Base-by-base conservation (phyloP, 208 protist genomes). In the Wallacemonas sp. region DNA sequence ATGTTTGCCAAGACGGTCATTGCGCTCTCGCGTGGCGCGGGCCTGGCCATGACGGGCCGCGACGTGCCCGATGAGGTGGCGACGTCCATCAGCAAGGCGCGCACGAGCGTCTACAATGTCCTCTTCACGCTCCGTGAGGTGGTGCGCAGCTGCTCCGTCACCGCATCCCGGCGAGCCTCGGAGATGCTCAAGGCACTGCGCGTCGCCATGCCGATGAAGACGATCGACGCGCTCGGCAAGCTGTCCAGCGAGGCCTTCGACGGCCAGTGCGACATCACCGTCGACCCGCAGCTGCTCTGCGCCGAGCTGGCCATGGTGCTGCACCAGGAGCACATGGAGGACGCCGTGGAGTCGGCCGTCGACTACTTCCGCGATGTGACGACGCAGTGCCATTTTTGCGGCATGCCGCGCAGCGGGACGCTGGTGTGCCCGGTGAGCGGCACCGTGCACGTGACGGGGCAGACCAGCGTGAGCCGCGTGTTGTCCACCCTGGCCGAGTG, bases 271-370 rank as follows among this genome's bases (percentile, higher is more conserved):
- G 75, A 87, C 65, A 82, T 84, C 26, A 69, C 77, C 18, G 72
- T 92, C 10, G 83, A 96, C 70, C 87, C 91, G 16, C 86, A 92
- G 79, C 72, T 96, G 69, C 70, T 96, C 42, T 96, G 91, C 63
- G 91, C 88, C n/a, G 88, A 96, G 63, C 63, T 94, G 45, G 86
- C 84, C n/a, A 96, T 96, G 91, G 91, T 94, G 70, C 72, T 96
- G 39, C 88, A 94, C 72, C 79, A 93, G 61, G 67, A 83, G 57
- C 86, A 96, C 72, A 84, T 96, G 42, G 69, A 73, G 54, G 91
- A 89, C 44, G 91, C 91, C 22, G 83, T 94, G 61, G 84, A 92
- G 59, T 88, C 88, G 26, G 79, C 86, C 26, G 64, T 93, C 23
- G 76, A 83, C 36, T 91, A 96, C 72, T 87, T 94, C 63, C 70